Evolutionary conservation across 1,284 basidiomycete genomes (phyloP).

Genomic region (Hymenochaete sp.): DNA sequence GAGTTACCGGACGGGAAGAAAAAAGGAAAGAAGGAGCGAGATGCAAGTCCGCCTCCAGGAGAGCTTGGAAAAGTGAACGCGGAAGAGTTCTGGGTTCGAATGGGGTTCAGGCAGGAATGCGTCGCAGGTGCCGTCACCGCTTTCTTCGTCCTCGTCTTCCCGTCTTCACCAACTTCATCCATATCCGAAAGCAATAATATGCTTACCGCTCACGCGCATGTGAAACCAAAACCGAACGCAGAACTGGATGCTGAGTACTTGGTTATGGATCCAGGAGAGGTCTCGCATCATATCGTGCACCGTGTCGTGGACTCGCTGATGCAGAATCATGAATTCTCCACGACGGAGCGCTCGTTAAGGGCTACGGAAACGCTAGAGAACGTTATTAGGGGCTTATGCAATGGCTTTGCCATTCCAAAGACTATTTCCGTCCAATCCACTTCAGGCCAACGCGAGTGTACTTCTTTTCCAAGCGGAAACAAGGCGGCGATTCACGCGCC

Average conservation of each 20-base stretch:
- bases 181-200: neutral
- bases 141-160: conserved; percentile 67
- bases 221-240: neutral
- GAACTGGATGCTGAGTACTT: neutral
- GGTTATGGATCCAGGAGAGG: conserved; percentile 39
- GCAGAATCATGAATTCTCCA: conserved; percentile 72
- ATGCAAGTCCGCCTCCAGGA: conserved; percentile 28
- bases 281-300: conserved; percentile 55
- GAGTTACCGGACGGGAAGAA: conserved; percentile 25
- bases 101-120: conserved; percentile 93
- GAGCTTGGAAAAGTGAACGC: conserved; percentile 48
- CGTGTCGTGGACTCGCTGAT: conserved; percentile 61
- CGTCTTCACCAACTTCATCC: conserved; percentile 17
- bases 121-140: conserved; percentile 77
- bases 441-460: neutral
- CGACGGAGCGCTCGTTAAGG: conserved; percentile 49
- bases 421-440: neutral
- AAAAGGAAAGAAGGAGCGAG: conserved; percentile 25
- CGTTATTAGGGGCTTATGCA: conserved; percentile 57
- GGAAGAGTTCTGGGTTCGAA: conserved; percentile 90
- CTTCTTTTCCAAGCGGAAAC: neutral
- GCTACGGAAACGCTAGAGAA: conserved; percentile 65
- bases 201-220: neutral
- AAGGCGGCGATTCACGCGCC: conserved; percentile 7
- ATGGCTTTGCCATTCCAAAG: conserved; percentile 18